Percentiles rank a stretch among this genome's conserved stretches.
Evolutionary conservation across 2,329 filamentous ascomycete species (phyloP).

Genomic region (Venturia pyrina): DNA sequence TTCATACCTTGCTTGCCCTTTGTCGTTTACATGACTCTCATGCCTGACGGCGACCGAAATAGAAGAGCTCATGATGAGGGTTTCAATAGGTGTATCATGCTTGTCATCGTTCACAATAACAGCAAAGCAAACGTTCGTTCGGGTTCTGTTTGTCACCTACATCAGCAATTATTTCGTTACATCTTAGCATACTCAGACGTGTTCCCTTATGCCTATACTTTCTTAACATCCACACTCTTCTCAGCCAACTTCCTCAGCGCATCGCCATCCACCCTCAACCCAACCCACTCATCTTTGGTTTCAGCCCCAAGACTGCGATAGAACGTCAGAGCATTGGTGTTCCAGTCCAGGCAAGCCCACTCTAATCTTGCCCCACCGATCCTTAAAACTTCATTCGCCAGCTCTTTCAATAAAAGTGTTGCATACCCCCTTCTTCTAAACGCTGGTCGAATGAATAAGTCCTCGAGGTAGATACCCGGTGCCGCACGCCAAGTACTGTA

Average conservation of each 20-base stretch:
- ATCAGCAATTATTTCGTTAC: neutral
- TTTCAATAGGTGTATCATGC: neutral
- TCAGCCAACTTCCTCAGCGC: constrained; percentile 50
- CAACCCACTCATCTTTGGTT: constrained; percentile 61
- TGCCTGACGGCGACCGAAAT: neutral
- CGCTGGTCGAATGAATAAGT: constrained; percentile 68
- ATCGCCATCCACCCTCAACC: constrained; percentile 63
- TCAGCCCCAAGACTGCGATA: constrained; percentile 57
- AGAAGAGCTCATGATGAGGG: neutral
- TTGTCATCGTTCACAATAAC: neutral
- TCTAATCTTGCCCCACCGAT: constrained; percentile 68
- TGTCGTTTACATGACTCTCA: neutral
- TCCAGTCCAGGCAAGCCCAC: constrained; percentile 91
- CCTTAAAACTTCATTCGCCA: constrained; percentile 69
- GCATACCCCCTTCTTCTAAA: constrained; percentile 73
- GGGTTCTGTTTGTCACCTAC: neutral
- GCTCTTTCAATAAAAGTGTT: constrained; percentile 58
- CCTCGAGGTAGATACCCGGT: constrained; percentile 86
- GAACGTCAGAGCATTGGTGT: constrained; percentile 79
- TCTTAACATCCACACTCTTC: constrained; percentile 5
- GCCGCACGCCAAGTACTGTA: constrained; percentile 86
- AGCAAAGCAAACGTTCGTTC: neutral
- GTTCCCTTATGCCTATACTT: neutral
- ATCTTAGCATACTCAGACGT: neutral
- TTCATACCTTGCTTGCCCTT: too few species aligned